Evolutionary conservation across 345 rosid species (phyloP).

Genomic region (Eucalyptus regnans): DNA sequence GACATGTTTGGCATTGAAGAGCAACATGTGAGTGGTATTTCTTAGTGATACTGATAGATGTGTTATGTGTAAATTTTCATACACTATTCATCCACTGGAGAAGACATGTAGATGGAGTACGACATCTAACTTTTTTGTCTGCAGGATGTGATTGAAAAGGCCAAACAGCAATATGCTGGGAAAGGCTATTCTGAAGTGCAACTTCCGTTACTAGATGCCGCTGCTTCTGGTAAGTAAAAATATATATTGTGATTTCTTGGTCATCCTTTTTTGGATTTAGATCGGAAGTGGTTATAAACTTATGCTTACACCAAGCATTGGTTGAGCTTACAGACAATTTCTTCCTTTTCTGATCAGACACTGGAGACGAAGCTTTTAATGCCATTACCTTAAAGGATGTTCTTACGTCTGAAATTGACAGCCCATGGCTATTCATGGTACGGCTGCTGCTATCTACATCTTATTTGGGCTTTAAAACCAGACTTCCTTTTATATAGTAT

Average conservation of each 20-base stretch:
- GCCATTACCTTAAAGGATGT: slow-evolving; percentile 42
- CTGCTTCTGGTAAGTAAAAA: slow-evolving; percentile 49
- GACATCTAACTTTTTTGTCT: slow-evolving; percentile 2
- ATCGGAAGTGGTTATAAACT: background rate
- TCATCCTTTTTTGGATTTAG: background rate
- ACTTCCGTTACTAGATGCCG: slow-evolving; percentile 48
- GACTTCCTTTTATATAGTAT: background rate
- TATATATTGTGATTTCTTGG: background rate
- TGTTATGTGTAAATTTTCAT: background rate
- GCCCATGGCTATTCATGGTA: slow-evolving; percentile 80
- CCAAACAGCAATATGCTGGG: slow-evolving; percentile 27
- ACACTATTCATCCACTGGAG: background rate
- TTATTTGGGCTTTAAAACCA: background rate
- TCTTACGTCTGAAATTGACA: slow-evolving; percentile 31
- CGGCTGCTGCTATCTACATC: background rate
- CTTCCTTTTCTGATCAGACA: slow-evolving; percentile 14
- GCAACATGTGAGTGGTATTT: slow-evolving; percentile 43
- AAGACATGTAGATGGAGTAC: background rate
- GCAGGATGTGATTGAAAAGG: slow-evolving; percentile 47
- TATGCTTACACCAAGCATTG: background rate
- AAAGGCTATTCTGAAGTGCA: slow-evolving; percentile 25
- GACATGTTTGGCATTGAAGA: slow-evolving; percentile 74
- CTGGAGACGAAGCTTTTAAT: slow-evolving; percentile 29
- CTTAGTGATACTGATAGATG: background rate
- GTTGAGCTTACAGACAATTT: background rate